Evolutionary conservation across 768 basidiomycete genomes (phyloP).

Genomic region (Collybiopsis confluens): DNA sequence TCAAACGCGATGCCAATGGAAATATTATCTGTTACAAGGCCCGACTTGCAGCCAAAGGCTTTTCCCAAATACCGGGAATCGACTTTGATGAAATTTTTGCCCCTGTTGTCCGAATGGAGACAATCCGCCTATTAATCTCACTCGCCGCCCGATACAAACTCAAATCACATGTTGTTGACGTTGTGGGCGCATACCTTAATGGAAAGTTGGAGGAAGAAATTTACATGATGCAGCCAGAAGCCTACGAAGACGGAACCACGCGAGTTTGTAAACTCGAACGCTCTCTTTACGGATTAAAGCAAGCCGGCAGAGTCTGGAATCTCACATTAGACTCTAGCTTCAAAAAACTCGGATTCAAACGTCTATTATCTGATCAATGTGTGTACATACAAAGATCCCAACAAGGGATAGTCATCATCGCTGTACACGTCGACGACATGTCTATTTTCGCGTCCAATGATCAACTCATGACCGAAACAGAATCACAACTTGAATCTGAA

Average conservation of each 20-base stretch:
- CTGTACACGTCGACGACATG: not conserved
- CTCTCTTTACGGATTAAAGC: constrained; percentile 24
- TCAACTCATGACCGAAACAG: too few relatives aligned
- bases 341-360: constrained; percentile 10
- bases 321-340: constrained; percentile 14
- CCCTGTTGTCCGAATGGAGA: constrained; percentile 12
- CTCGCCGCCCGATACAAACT: constrained; percentile 23
- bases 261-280: constrained; percentile 10
- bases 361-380: constrained; percentile 8
- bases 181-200: constrained; percentile 14
- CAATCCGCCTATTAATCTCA: constrained; percentile 17
- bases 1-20: not conserved
- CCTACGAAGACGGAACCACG: constrained; percentile 12
- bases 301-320: constrained; percentile 23
- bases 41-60: constrained; percentile 12
- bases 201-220: constrained; percentile 12
- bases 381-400: constrained; percentile 13
- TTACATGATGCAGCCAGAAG: constrained; percentile 13
- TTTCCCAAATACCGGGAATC: constrained; percentile 25
- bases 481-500: not conserved
- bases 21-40: constrained; percentile 20
- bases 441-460: not conserved
- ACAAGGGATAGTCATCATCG: constrained; percentile 6
- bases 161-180: constrained; percentile 27
- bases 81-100: constrained; percentile 18